These are phyloP conservation scores for Nitzschia palea DNA, from an alignment of 108 stramenopile species.

Conservation along the genomic window DNA sequence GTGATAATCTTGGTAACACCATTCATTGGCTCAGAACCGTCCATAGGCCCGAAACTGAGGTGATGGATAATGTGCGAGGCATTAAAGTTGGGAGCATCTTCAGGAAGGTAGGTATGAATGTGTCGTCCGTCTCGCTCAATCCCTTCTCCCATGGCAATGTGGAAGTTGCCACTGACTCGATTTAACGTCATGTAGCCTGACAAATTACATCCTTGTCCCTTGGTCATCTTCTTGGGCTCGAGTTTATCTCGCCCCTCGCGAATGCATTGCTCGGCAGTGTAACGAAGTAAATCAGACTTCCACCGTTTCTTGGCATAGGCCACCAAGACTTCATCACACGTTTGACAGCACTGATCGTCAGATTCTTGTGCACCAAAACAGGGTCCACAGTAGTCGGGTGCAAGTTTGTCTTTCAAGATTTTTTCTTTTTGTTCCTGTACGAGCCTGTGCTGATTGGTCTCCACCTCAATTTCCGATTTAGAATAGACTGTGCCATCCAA, in stretches of 20 bases:
- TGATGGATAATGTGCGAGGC: constrained; percentile 91
- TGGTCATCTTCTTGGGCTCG: constrained; percentile 62
- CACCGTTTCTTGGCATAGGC: constrained; percentile 83
- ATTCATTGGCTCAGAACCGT: constrained; percentile 57
- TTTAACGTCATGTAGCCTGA: constrained; percentile 92
- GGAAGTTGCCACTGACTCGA: constrained; percentile 96
- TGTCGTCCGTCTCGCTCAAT: constrained; percentile 92
- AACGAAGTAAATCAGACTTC: constrained; percentile 63
- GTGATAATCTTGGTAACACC: constrained; percentile 73
- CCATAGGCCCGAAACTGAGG: constrained; percentile 83
- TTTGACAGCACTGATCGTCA: constrained; percentile 86
- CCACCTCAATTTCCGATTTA: constrained; percentile 42
- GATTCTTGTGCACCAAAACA: constrained; percentile 90
- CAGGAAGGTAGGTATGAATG: constrained; percentile 84
- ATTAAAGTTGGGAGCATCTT: constrained; percentile 92
- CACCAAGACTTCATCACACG: constrained; percentile 80
- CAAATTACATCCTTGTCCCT: constrained; percentile 92
- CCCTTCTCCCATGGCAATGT: constrained; percentile 97
- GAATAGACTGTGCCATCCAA: constrained; percentile 24
- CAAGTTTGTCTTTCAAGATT: constrained; percentile 46
- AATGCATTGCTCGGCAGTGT: constrained; percentile 91
- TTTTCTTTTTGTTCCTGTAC: constrained; percentile 46
- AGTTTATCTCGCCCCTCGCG: constrained; percentile 73
- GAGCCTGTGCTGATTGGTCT: constrained; percentile 39
- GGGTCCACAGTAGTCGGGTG: constrained; percentile 91